These are phyloP conservation scores for Monosporascus sp. DNA, from an alignment of 2,329 filamentous ascomycete genomes.

Conservation along the genomic window DNA sequence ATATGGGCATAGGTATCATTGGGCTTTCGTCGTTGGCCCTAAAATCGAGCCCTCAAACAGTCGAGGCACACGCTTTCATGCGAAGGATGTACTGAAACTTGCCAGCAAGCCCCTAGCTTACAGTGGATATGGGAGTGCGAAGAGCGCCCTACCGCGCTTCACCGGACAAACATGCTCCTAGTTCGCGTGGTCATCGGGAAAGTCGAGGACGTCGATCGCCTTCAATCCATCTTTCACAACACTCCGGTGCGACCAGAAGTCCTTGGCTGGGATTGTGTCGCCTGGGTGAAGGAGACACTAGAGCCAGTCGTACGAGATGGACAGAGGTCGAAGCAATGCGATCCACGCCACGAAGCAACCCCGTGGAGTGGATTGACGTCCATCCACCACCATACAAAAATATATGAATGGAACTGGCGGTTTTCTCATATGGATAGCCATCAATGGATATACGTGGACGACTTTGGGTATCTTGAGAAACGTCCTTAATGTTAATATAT, in stretches of 20 bases:
- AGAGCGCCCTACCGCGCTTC: conserved; percentile 8
- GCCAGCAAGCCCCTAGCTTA: neutral
- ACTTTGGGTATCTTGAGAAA: too few species aligned
- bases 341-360: too few species aligned
- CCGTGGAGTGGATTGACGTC: too few species aligned
- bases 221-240: conserved; percentile 24
- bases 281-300: conserved; percentile 37
- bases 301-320: conserved; percentile 21
- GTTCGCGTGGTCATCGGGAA: conserved; percentile 26
- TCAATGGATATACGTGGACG: too few species aligned
- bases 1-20: conserved; percentile 28
- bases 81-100: conserved; percentile 22
- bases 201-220: conserved; percentile 21
- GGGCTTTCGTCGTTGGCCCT: conserved; percentile 32
- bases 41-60: conserved; percentile 26
- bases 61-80: conserved; percentile 26
- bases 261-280: conserved; percentile 37
- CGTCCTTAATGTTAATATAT: too few species aligned
- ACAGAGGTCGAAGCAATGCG: too few species aligned
- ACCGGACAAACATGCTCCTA: conserved; percentile 9
- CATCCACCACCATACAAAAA: too few species aligned
- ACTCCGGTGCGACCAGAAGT: conserved; percentile 25
- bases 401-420: too few species aligned
- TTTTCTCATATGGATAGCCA: too few species aligned
- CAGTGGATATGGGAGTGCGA: conserved; percentile 24